Base-by-base conservation (phyloP, 495 filamentous ascomycete species). In the Articulospora tetracladia region DNA sequence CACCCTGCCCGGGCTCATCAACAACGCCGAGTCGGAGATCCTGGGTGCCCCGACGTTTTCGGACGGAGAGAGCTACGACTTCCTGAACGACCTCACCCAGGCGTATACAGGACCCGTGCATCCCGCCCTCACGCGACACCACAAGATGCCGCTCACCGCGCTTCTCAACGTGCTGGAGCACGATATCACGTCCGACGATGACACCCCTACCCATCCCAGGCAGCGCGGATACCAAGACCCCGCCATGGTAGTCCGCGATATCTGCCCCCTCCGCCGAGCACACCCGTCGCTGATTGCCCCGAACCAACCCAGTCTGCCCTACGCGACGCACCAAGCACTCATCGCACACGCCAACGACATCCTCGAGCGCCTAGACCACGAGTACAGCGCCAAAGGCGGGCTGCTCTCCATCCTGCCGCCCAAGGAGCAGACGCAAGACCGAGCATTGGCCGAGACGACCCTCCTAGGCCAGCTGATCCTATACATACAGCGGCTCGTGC, bases 291-390 rank as follows among this genome's bases (percentile, higher is more conserved):
- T 2, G 2, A 39, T 55, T 60, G 39, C 59, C 17, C 23, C n/a
- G 0, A 63, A 61, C 26, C 30, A 22, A 4, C 53, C 47, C 0
- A 6, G 34, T 11, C 27, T 65, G 6, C 78, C 78, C 3, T 81
- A 76, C 60, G 71, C 72, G 6, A 76, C 64, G 23, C 79, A 80
- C 55, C 64, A 80, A 60, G 69, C 70, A 19, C 72, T 83, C 39
- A 68, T 82, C 39, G 69, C 70, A 67, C 80, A 83, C 66, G 79
- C 79, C 60, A 81, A 83, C 61, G 73, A 71, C 49, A 74, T 79
- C 55, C 72, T 83, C 2, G 79, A 82, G 66, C 69, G 77, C 6
- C 72, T 83, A 32, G 80, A 83, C 58, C 79, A 83, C 62, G 79
- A 82, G 64, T 77, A 75, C 60, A 72, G 70, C 47, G 70, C 73